Evolutionary conservation across 163 green algal genomes (phyloP).

Genomic region (Chlorella variabilis): DNA sequence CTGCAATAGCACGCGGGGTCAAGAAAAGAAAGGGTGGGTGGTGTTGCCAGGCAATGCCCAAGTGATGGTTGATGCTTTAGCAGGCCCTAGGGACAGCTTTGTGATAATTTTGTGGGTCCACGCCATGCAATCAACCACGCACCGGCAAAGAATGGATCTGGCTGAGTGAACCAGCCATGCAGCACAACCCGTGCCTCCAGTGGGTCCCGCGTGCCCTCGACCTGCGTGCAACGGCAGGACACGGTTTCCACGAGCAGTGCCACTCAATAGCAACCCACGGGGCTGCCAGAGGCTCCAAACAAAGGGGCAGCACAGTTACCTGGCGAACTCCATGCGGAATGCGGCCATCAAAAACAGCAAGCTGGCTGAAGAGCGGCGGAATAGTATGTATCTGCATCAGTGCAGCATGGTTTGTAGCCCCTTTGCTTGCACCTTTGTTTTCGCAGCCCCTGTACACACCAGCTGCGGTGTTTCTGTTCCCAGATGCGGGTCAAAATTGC

Average conservation of each 20-base stretch:
- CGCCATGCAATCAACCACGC: not conserved
- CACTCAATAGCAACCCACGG: too few relatives aligned
- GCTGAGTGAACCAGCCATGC: slow-evolving; percentile 86
- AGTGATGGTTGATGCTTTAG: too few relatives aligned
- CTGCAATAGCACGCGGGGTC: slow-evolving; percentile 6
- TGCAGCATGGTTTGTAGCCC: not conserved
- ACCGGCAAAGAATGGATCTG: slow-evolving; percentile 70
- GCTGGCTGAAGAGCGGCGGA: slow-evolving; percentile 70
- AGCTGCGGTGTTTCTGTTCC: slow-evolving; percentile 73
- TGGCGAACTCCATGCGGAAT: slow-evolving; percentile 73
- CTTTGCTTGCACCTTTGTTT: too few relatives aligned
- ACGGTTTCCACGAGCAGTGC: too few relatives aligned
- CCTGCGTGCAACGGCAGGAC: slow-evolving; percentile 48
- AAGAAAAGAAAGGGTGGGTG: too few relatives aligned
- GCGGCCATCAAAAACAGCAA: slow-evolving; percentile 82
- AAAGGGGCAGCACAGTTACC: too few relatives aligned
- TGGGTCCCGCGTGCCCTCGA: slow-evolving; percentile 71
- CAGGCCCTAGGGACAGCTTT: too few relatives aligned
- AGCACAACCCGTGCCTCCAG: slow-evolving; percentile 67
- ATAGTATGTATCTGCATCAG: too few relatives aligned
- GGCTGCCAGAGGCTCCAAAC: too few relatives aligned
- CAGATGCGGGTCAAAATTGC: slow-evolving; percentile 48
- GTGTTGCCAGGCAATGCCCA: too few relatives aligned
- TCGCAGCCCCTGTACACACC: slow-evolving; percentile 42
- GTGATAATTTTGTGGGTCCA: too few relatives aligned